phyloP scores from a whole-genome alignment of 2,329 filamentous ascomycete genomes.

The Myriosclerotinia curreyana region DNA sequence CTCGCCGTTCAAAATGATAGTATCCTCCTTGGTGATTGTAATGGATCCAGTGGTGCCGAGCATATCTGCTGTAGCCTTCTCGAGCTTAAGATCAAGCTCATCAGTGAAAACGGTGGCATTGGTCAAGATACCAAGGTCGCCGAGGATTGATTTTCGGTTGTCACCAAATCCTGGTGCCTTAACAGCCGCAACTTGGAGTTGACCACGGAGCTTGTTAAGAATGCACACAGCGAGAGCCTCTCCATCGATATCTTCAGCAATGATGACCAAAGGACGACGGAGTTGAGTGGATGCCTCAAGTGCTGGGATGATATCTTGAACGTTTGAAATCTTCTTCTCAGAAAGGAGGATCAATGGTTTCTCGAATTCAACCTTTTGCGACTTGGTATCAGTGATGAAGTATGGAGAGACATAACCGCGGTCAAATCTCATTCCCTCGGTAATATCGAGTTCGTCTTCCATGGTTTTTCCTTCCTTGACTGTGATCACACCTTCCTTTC shows the following conservation, averaged over 20 bases:
- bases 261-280: slow-evolving; percentile 94
- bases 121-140: slow-evolving; percentile 91
- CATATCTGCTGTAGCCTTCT: slow-evolving; percentile 95
- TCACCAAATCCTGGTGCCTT: slow-evolving; percentile 99
- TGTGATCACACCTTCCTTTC: slow-evolving; percentile 99
- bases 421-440: slow-evolving; percentile 99
- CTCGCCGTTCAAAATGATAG: slow-evolving; percentile 95
- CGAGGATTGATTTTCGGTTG: slow-evolving; percentile 99
- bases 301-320: slow-evolving; percentile 97
- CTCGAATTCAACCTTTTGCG: slow-evolving; percentile 99
- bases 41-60: slow-evolving; percentile 96
- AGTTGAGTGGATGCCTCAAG: slow-evolving; percentile 95
- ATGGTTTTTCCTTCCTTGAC: slow-evolving; percentile 99
- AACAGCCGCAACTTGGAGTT: slow-evolving; percentile 96
- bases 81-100: slow-evolving; percentile 97
- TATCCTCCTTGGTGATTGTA: slow-evolving; percentile 99
- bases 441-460: slow-evolving; percentile 95
- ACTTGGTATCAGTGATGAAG: slow-evolving; percentile 99
- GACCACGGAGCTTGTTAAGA: slow-evolving; percentile 99
- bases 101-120: slow-evolving; percentile 98
- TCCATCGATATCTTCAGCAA: slow-evolving; percentile 98
- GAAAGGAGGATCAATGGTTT: slow-evolving; percentile 98
- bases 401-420: slow-evolving; percentile 97
- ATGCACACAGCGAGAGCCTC: slow-evolving; percentile 99
- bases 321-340: slow-evolving; percentile 99